Evolutionary conservation across 495 filamentous ascomycete species (phyloP).

Genomic region (Neurospora sp.): DNA sequence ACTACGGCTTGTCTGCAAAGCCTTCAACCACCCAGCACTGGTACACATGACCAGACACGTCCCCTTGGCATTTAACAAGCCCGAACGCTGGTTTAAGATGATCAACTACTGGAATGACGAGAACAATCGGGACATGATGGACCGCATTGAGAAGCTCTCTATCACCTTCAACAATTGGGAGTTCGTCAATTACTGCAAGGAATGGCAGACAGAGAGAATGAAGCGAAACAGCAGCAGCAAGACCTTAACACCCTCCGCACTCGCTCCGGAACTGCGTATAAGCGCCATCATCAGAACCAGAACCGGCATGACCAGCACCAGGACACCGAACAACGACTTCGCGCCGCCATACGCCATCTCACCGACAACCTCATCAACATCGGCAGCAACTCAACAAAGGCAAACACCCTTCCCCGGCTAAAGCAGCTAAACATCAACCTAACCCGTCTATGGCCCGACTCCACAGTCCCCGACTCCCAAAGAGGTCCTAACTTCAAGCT

Average conservation of each 20-base stretch:
- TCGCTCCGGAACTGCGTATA: neutral
- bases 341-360: neutral
- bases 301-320: neutral
- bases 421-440: neutral
- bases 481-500: neutral
- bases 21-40: neutral
- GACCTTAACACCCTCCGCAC: neutral
- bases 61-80: neutral
- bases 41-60: neutral
- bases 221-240: neutral
- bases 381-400: too few relatives aligned
- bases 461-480: accelerated
- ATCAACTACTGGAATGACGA: neutral
- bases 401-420: neutral
- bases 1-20: neutral
- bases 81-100: neutral
- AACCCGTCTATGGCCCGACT: neutral
- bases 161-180: neutral
- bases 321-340: neutral
- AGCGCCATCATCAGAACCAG: neutral
- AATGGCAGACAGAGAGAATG: neutral
- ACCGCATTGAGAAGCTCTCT: neutral
- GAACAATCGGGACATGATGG: neutral
- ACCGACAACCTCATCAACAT: neutral
- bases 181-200: neutral